Conservation (phyloP, 164 flowering plant genomes). For the Berberis thunbergii region DNA sequence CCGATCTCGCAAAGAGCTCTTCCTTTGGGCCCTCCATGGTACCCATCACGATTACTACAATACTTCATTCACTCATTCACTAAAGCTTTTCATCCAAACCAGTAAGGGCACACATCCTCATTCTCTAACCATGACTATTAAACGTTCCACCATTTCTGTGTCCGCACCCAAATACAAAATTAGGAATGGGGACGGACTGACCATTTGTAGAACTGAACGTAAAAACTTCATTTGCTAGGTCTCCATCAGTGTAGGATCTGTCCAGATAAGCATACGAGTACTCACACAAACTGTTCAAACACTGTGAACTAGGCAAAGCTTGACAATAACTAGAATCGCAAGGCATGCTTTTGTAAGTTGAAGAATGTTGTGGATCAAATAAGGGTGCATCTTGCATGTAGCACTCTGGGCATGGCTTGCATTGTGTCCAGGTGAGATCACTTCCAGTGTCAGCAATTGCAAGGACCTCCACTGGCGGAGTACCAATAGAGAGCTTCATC, state of each 20-base stretch:
- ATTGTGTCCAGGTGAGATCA: conserved; percentile 36
- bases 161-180: conserved; percentile 40
- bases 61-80: no score
- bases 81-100: no score
- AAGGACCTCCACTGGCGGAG: conserved; percentile 12
- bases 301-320: neutral
- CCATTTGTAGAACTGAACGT: conserved; percentile 18
- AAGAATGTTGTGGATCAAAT: conserved; percentile 23
- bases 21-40: no score
- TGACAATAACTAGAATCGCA: conserved; percentile 28
- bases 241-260: conserved; percentile 25
- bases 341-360: conserved; percentile 27
- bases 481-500: conserved; percentile 17
- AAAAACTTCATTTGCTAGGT: conserved; percentile 30
- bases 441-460: conserved; percentile 29
- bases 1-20: no score
- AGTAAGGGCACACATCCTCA: conserved; percentile 13
- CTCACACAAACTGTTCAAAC: conserved; percentile 5
- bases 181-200: conserved; percentile 5
- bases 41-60: no score
- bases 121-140: conserved; percentile 7
- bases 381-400: conserved; percentile 16
- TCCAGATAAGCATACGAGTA: conserved; percentile 30
- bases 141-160: conserved; percentile 32
- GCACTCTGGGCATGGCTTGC: conserved; percentile 26